phyloP scores from a whole-genome alignment of 2,329 filamentous ascomycete genomes.

The Alternaria panax region DNA sequence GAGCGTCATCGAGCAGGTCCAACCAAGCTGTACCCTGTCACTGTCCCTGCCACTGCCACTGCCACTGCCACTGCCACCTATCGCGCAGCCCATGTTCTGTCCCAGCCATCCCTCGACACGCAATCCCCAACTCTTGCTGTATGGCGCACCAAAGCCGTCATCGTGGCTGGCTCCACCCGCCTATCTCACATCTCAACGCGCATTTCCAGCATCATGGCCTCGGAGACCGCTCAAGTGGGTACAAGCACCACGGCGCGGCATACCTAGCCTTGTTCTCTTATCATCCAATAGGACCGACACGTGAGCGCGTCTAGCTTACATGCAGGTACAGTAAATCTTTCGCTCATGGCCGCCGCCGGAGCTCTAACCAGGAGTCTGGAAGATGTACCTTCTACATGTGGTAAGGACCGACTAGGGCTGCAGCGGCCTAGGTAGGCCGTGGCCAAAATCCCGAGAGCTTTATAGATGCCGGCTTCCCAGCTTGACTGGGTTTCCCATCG shows the following conservation, averaged over 20 bases:
- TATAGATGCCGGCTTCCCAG: constrained; percentile 1
- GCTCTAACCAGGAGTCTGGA: constrained; percentile 14
- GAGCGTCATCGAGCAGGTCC: not conserved
- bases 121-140: not conserved
- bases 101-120: not conserved
- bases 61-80: too few species aligned
- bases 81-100: constrained; percentile 20
- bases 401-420: constrained; percentile 33
- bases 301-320: constrained; percentile 33
- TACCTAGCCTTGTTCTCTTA: constrained; percentile 31
- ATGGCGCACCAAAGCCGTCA: not conserved
- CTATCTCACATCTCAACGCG: not conserved
- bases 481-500: not conserved
- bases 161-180: not conserved
- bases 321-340: constrained; percentile 38
- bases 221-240: constrained; percentile 20
- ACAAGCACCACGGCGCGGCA: constrained; percentile 27
- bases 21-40: not conserved
- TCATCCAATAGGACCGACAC: constrained; percentile 43
- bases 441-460: constrained; percentile 17
- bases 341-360: constrained; percentile 29
- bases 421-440: not conserved
- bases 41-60: too few species aligned
- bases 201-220: constrained; percentile 15
- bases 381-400: constrained; percentile 41